Evolutionary conservation across 2,329 filamentous ascomycete species (phyloP).

Genomic region (Colletotrichum sp.): DNA sequence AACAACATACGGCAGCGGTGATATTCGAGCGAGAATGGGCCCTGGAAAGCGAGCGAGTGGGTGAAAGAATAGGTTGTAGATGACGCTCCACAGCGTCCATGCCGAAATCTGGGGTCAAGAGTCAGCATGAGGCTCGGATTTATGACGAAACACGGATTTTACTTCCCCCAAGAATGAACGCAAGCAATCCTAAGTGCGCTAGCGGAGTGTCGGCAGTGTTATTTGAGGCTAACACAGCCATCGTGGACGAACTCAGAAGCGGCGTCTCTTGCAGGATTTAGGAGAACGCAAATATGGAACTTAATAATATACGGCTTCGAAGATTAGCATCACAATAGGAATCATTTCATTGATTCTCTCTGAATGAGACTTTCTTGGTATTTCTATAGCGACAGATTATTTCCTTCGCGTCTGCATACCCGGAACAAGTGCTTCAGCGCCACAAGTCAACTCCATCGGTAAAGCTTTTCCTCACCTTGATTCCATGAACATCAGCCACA

Average conservation of each 20-base stretch:
- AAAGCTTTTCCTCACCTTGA: not conserved
- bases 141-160: not conserved
- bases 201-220: not conserved
- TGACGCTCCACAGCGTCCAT: not conserved
- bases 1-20: slow-evolving; percentile 11
- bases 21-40: not conserved
- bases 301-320: too few relatives aligned
- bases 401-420: not conserved
- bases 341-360: fast-evolving
- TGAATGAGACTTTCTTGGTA: not conserved
- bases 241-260: not conserved
- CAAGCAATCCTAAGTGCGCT: fast-evolving
- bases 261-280: not conserved
- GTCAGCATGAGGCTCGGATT: not conserved
- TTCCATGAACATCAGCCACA: not conserved
- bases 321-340: not conserved
- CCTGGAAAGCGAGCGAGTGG: not conserved
- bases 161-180: not conserved
- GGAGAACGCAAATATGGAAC: too few relatives aligned
- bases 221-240: not conserved
- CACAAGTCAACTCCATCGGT: not conserved
- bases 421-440: not conserved
- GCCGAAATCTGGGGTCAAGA: not conserved
- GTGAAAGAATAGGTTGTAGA: not conserved
- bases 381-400: not conserved